These are phyloP conservation scores for Petrea volubilis DNA, from an alignment of 257 asterid species.

Conservation along the genomic window DNA sequence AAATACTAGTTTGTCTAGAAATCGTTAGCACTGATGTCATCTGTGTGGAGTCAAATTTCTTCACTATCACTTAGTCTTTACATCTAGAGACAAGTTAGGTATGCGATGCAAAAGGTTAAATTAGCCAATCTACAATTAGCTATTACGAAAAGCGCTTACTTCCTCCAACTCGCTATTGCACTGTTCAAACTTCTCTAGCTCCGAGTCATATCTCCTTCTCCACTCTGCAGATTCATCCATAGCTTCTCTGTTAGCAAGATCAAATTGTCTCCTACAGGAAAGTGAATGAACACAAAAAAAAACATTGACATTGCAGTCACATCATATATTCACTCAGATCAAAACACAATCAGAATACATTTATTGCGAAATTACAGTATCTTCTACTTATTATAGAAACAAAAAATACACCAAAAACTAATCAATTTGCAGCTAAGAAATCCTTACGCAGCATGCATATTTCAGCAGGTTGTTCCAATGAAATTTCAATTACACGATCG, in stretches of 20 bases:
- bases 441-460: background rate
- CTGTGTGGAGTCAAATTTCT: background rate
- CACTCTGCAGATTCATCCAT: constrained; percentile 99
- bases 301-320: constrained; percentile 10
- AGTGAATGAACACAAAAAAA: constrained; percentile 10
- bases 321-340: background rate
- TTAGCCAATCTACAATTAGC: background rate
- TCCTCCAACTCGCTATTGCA: constrained; percentile 60
- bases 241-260: constrained; percentile 97
- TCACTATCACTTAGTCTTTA: background rate
- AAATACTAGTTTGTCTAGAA: background rate
- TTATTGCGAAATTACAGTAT: background rate
- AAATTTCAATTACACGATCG: background rate
- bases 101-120: background rate
- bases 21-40: background rate
- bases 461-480: constrained; percentile 6
- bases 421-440: background rate
- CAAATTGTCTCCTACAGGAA: constrained; percentile 79
- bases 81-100: background rate
- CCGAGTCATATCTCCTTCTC: constrained; percentile 82
- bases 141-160: constrained; percentile 37
- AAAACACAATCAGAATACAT: background rate
- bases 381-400: background rate
- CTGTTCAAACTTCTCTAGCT: constrained; percentile 46
- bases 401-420: background rate